phyloP scores from a whole-genome alignment of 106 monocot genomes.

The Narthecium ossifragum region DNA sequence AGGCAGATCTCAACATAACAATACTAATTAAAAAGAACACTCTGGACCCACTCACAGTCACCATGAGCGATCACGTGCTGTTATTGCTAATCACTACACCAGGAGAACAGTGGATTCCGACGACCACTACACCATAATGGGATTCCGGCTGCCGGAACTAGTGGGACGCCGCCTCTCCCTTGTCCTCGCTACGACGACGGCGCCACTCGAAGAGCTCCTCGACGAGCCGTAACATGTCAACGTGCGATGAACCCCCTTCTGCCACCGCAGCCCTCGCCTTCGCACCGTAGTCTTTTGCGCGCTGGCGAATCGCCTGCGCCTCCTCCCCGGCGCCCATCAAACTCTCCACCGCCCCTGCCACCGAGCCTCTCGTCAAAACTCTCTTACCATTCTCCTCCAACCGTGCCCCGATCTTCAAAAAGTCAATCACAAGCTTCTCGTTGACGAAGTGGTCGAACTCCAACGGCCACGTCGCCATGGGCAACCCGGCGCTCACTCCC shows the following conservation, averaged over 20 bases:
- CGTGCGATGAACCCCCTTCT: background rate
- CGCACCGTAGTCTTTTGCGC: background rate
- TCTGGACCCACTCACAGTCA: too few relatives aligned
- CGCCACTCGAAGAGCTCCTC: background rate
- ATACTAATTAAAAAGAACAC: too few relatives aligned
- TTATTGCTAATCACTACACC: too few relatives aligned
- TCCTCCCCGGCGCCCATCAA: background rate
- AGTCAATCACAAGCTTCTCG: background rate
- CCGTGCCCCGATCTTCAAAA: background rate
- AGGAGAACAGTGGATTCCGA: too few relatives aligned
- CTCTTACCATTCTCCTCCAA: background rate
- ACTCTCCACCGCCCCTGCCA: background rate
- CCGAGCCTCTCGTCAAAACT: background rate
- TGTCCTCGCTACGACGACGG: too few relatives aligned
- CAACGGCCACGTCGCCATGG: constrained; percentile 5
- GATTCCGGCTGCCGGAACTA: too few relatives aligned
- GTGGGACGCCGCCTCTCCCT: too few relatives aligned
- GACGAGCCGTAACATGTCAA: background rate
- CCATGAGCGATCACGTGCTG: too few relatives aligned
- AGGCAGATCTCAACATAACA: too few relatives aligned
- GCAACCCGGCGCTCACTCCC: constrained; percentile 1
- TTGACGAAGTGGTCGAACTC: background rate
- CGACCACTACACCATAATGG: too few relatives aligned
- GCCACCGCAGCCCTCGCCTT: background rate
- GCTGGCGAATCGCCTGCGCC: background rate